Evolutionary conservation across 768 basidiomycete species (phyloP).

Genomic region (Agrocybe pediades): DNA sequence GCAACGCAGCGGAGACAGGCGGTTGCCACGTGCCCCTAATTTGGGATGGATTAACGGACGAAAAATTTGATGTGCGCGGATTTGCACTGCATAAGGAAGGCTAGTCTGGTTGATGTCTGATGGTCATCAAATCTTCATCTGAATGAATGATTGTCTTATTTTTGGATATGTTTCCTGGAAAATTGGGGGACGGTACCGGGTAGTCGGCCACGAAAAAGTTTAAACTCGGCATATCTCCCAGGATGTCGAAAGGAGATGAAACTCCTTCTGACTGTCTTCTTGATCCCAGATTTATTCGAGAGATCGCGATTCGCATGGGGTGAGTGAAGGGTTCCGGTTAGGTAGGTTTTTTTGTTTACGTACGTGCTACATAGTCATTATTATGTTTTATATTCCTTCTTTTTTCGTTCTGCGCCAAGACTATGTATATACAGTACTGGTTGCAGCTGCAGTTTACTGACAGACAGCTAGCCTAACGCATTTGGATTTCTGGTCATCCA

Average conservation of each 20-base stretch:
- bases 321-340: no score
- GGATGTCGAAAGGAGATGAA: no score
- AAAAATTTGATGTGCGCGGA: constrained; percentile 18
- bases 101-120: constrained; percentile 3
- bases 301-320: constrained; percentile 29
- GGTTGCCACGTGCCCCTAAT: constrained; percentile 22
- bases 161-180: constrained; percentile 8
- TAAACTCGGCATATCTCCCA: constrained; percentile 32
- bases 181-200: constrained; percentile 16
- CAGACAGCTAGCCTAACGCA: no score
- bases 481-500: no score
- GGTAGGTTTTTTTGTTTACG: no score
- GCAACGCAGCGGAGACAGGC: constrained; percentile 2
- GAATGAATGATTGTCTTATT: constrained; percentile 13
- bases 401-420: constrained; percentile 26
- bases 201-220: constrained; percentile 26
- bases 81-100: constrained; percentile 12
- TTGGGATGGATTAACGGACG: no score
- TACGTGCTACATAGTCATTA: no score
- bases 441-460: no score
- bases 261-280: no score
- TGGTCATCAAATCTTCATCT: no score
- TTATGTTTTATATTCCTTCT: constrained; percentile 32
- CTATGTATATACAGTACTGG: constrained; percentile 25
- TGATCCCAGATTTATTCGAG: background rate